These are phyloP conservation scores for Xylaria sp. DNA, from an alignment of 2,329 filamentous ascomycete genomes.

Conservation along the genomic window DNA sequence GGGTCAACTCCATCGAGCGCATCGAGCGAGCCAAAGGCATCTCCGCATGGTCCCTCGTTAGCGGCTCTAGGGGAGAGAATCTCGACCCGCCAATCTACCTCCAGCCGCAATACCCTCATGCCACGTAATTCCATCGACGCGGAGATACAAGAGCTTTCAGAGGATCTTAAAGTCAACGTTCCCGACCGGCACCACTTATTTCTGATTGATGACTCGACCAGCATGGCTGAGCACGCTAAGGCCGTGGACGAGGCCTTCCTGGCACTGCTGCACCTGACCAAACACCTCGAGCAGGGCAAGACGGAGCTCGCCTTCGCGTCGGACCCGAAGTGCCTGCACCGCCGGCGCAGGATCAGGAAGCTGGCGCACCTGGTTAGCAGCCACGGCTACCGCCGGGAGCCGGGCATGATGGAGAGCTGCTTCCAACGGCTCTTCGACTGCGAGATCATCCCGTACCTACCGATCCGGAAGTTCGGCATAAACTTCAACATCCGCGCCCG, in stretches of 20 bases:
- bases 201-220: conserved; percentile 27
- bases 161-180: conserved; percentile 14
- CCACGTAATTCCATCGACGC: background rate
- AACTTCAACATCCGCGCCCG: conserved; percentile 10
- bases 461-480: conserved; percentile 7
- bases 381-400: conserved; percentile 5
- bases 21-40: background rate
- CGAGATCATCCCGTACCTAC: conserved; percentile 15
- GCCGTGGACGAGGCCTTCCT: conserved; percentile 12
- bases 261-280: conserved; percentile 12
- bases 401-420: conserved; percentile 15
- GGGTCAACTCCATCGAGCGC: background rate
- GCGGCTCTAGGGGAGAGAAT: background rate
- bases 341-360: conserved; percentile 1
- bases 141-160: conserved; percentile 6
- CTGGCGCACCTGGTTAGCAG: conserved; percentile 4
- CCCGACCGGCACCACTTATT: conserved; percentile 24
- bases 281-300: conserved; percentile 13
- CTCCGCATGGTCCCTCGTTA: background rate
- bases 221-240: conserved; percentile 15
- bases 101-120: background rate
- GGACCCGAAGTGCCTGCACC: background rate
- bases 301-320: conserved; percentile 21
- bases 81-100: background rate
- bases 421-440: conserved; percentile 12